Conservation (phyloP, 805 yeast genomes). For the Wickerhamomyces pijperi region DNA sequence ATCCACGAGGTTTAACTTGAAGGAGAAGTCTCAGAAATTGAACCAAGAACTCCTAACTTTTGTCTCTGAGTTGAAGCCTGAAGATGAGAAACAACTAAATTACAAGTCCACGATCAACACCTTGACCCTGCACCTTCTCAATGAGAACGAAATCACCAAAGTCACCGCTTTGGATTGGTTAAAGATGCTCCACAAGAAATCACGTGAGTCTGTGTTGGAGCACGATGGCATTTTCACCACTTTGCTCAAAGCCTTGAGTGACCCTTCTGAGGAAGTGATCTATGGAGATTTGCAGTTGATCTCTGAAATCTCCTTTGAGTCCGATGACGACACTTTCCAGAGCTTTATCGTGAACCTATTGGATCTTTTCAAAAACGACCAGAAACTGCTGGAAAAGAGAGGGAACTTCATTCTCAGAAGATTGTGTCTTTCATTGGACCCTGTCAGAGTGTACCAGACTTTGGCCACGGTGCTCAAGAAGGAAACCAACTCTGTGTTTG, state of each 20-base stretch:
- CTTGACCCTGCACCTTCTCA: conserved; percentile 59
- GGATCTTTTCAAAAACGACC: conserved; percentile 57
- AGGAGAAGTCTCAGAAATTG: conserved; percentile 43
- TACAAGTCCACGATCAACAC: conserved; percentile 57
- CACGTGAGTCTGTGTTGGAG: conserved; percentile 44
- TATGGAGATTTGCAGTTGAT: conserved; percentile 60
- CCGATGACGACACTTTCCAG: conserved; percentile 66
- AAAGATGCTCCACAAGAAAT: conserved; percentile 63
- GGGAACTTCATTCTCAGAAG: conserved; percentile 81
- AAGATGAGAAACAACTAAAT: conserved; percentile 27
- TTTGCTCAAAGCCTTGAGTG: conserved; percentile 58
- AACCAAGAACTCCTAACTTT: conserved; percentile 45
- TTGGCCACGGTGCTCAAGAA: conserved; percentile 62
- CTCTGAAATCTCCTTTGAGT: conserved; percentile 60
- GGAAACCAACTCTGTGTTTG: conserved; percentile 55
- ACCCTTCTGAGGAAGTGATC: conserved; percentile 68
- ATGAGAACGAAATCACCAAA: conserved; percentile 71
- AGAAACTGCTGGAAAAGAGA: conserved; percentile 51
- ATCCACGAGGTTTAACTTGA: conserved; percentile 29
- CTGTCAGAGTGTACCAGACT: conserved; percentile 75
- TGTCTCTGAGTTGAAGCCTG: conserved; percentile 19
- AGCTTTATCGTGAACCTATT: conserved; percentile 66
- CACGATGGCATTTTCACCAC: conserved; percentile 63
- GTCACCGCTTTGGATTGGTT: conserved; percentile 87
- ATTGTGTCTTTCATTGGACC: conserved; percentile 67